Evolutionary conservation across 1,284 basidiomycete genomes (phyloP), one percentile per base, ranked within the genome.

Genomic region (Chiua sp.): DNA sequence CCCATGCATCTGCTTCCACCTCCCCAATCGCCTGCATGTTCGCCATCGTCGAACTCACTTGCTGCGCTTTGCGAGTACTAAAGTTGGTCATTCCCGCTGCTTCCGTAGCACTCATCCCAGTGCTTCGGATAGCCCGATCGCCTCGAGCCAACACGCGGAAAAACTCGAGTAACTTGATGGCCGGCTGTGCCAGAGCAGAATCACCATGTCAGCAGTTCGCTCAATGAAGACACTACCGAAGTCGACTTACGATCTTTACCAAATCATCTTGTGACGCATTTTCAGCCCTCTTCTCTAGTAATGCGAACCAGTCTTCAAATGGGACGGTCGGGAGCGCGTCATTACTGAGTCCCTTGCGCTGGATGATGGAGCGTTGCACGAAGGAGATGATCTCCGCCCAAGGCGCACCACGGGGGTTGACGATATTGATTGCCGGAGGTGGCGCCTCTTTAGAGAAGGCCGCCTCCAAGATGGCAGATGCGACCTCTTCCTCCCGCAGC

Each of bases 401-500:
- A 53, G 57, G 23, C 10, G 65, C 51, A 3, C 68, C 66, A 6
- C 63, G 63, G 1, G 73, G 72, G 55, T 75, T 72, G 20, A 75
- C 68, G 39, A 76, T 16, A 50, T 75, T 75, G 13, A 72, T 52
- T 0, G 61, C 64, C 3, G 62, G 30, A 7, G 62, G 59, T 7
- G 67, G 62, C 20, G 35, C 30, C 13, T 63, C 55, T 18, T 63
- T 51, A 18, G 63, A 47, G 22, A 75, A 69, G 1, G 65, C 64
- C n/a, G 72, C 56, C 28, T 70, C 66, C 11, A 70, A 51, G 42
- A 72, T 68, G 32, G 65, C 66, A 22, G 59, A 55, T 2, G 65
- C 65, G 15, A 76, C 68, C 2, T 61, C 69, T 23, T 70, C 59
- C 20, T 64, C 61, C n/a, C 68, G 75, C 15, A 77, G 60, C 71